These are phyloP conservation scores for Trichophyton benhamiae DNA, from an alignment of 2,329 filamentous ascomycete species.

Conservation along the genomic window DNA sequence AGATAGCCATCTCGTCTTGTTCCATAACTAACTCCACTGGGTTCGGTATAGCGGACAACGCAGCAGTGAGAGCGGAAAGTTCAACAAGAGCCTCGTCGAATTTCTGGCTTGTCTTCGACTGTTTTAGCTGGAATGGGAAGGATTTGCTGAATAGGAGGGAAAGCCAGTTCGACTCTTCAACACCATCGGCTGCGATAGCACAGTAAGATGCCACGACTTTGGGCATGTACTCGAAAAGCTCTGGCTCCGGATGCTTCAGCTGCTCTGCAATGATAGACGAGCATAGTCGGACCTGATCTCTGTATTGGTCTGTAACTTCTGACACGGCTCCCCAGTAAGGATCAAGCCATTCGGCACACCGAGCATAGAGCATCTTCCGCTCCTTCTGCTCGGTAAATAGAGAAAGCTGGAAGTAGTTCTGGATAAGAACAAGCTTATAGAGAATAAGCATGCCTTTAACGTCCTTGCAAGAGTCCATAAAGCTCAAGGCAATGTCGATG, in stretches of 20 bases:
- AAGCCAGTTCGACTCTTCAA: constrained; percentile 47
- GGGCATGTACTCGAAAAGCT: constrained; percentile 78
- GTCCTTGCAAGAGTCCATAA: constrained; percentile 77
- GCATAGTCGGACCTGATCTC: constrained; percentile 83
- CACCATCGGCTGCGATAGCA: constrained; percentile 56
- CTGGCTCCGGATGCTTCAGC: constrained; percentile 61
- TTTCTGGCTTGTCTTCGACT: constrained; percentile 46
- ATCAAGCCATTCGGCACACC: constrained; percentile 79
- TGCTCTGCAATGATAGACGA: constrained; percentile 87
- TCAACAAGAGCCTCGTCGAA: constrained; percentile 86
- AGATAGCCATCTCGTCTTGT: constrained; percentile 59
- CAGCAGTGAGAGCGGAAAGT: constrained; percentile 73
- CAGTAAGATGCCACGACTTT: constrained; percentile 86
- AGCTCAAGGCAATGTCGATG: constrained; percentile 78
- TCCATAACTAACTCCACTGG: constrained; percentile 68
- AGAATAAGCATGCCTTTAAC: constrained; percentile 85
- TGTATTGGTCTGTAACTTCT: constrained; percentile 71
- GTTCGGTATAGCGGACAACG: constrained; percentile 60
- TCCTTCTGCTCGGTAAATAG: constrained; percentile 72
- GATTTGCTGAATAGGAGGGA: constrained; percentile 81
- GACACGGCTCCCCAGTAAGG: constrained; percentile 79
- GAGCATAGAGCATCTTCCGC: constrained; percentile 58
- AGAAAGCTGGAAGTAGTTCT: constrained; percentile 74
- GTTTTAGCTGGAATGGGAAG: constrained; percentile 74
- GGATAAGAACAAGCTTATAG: constrained; percentile 84